Conservation (phyloP, 2,329 filamentous ascomycete species). For the Diaporthe destruens region DNA sequence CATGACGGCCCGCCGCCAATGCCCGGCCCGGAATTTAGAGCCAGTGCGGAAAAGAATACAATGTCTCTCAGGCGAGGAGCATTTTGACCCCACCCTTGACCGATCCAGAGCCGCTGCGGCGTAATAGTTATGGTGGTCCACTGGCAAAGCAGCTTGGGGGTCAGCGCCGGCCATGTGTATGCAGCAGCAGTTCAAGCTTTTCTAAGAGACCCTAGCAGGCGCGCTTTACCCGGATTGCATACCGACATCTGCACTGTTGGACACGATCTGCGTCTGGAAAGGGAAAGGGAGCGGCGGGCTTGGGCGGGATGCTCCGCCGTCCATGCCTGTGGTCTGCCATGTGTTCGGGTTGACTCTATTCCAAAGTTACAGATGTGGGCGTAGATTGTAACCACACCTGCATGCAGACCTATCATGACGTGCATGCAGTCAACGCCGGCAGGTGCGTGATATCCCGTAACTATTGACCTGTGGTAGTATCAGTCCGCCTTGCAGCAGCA, state of each 20-base stretch:
- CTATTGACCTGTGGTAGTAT: neutral
- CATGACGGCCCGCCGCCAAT: too few relatives aligned
- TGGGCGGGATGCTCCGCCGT: neutral
- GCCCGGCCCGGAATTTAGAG: too few relatives aligned
- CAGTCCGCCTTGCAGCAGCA: neutral
- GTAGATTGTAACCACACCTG: constrained; percentile 8
- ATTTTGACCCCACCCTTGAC: too few relatives aligned
- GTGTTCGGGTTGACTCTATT: neutral
- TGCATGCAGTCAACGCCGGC: neutral
- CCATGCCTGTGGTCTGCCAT: neutral
- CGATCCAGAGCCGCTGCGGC: too few relatives aligned
- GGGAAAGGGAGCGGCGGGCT: too few relatives aligned
- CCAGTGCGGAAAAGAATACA: too few relatives aligned
- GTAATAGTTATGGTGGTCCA: too few relatives aligned
- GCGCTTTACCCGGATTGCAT: neutral
- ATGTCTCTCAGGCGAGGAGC: too few relatives aligned
- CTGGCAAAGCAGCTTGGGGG: too few relatives aligned
- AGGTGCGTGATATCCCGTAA: neutral
- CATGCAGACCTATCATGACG: neutral
- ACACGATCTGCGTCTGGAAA: neutral
- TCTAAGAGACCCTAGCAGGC: neutral
- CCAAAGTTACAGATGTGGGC: neutral
- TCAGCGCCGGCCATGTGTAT: neutral
- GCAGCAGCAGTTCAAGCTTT: neutral
- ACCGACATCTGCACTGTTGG: neutral